phyloP scores from a whole-genome alignment of 202 grass and related monocot genomes.

The Setaria italica region DNA sequence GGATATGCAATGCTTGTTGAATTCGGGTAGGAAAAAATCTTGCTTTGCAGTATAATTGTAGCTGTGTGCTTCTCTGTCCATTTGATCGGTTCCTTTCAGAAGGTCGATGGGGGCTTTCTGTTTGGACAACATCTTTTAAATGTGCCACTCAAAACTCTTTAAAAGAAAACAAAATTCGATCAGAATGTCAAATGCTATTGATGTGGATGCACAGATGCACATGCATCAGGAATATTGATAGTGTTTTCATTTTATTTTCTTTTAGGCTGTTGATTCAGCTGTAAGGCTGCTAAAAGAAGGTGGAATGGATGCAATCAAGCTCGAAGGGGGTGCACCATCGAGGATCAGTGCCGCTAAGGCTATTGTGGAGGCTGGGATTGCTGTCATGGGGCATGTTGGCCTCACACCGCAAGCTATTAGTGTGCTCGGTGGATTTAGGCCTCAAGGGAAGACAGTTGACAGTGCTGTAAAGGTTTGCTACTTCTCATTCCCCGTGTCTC shows the following conservation, averaged over 20 bases:
- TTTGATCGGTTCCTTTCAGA: neutral
- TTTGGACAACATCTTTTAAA: neutral
- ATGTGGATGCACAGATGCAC: neutral
- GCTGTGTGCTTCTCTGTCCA: neutral
- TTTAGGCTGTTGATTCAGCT: slow-evolving; percentile 78
- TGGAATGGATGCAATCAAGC: slow-evolving; percentile 92
- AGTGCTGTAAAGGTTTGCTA: slow-evolving; percentile 80
- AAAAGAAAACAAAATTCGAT: neutral
- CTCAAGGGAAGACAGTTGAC: slow-evolving; percentile 76
- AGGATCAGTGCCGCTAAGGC: slow-evolving; percentile 85
- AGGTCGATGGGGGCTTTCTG: neutral
- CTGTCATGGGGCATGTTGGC: slow-evolving; percentile 89
- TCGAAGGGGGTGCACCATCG: slow-evolving; percentile 80
- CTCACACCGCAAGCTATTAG: slow-evolving; percentile 91
- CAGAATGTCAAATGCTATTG: neutral
- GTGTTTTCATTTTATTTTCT: slow-evolving; percentile 19
- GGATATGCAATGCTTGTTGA: neutral
- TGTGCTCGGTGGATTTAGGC: slow-evolving; percentile 87
- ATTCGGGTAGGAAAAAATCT: neutral
- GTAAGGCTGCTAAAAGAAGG: slow-evolving; percentile 89
- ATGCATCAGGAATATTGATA: neutral
- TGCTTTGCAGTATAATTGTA: neutral
- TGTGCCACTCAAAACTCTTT: too few species aligned
- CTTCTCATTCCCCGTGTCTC: slow-evolving; percentile 28
- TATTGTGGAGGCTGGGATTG: slow-evolving; percentile 92